Evolutionary conservation across 768 basidiomycete genomes (phyloP), one percentile per base, ranked within the genome.

Genomic region (Phylloporus sp.): DNA sequence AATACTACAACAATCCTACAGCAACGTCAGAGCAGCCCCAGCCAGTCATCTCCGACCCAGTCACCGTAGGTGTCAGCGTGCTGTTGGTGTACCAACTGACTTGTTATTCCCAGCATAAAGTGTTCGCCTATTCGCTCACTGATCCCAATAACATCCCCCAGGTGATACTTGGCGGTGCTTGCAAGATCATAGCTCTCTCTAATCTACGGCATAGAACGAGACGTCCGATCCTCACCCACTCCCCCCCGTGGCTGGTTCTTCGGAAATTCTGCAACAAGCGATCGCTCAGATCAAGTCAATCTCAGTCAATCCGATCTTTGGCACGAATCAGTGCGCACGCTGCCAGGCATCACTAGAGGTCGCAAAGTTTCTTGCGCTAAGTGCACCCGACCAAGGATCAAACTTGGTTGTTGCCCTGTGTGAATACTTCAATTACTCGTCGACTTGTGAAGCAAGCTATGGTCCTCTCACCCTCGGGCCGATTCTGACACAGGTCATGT

Each of bases 11-110:
- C 62, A 66, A 75, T 52, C 84, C 86, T 26, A 87, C 84, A 1
- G 81, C 78, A 26, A 88, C 86, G 3, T 76, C 77, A 11, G 78
- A 73, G 1, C 86, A 89, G 59, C 80, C 80, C 4, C 86, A 89
- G 64, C 86, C 86, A n/a, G 73, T 86, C 48, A 75, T 89, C 29
- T 78, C 84, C 13, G 86, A 89, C 59, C 81, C 84, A 9, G 76
- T 86, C 26, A 74, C 75, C 22, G 86, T 85, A 41, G 40, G 65
- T 45, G 6, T 7, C 28, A 6, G 41, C 9, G 11, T 27, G 15
- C 42, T 46, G 50, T 57, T n/a, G n/a, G 9, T 17, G 33, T 0
- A 11, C 6, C 6, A 20, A 18, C 22, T 49, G 17, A 55, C 31
- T 18, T n/a, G 42, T 28, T 36, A 39, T 50, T 48, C 43, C 44